Evolutionary conservation across 768 basidiomycete species (phyloP).

Genomic region (Russula earlei): DNA sequence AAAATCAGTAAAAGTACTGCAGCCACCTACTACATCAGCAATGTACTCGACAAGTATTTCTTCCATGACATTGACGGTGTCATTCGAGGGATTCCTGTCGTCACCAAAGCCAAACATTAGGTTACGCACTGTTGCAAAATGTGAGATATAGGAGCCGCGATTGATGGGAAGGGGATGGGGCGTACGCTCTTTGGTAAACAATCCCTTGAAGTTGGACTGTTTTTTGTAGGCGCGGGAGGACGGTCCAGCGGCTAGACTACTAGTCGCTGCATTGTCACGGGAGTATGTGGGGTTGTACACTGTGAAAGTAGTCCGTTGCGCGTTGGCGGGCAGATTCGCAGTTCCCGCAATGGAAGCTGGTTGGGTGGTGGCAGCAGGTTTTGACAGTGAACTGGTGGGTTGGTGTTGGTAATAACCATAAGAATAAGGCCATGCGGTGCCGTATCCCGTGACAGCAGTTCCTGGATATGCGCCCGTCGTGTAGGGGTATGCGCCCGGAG

Average conservation of each 20-base stretch:
- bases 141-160: background rate
- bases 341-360: conserved; percentile 16
- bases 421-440: conserved; percentile 52
- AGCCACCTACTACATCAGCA: conserved; percentile 67
- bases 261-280: conserved; percentile 39
- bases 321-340: conserved; percentile 16
- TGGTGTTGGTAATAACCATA: conserved; percentile 43
- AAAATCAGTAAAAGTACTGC: conserved; percentile 6
- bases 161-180: conserved; percentile 16
- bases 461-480: conserved; percentile 42
- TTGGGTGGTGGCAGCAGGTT: conserved; percentile 22
- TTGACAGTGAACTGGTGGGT: conserved; percentile 7
- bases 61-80: conserved; percentile 88
- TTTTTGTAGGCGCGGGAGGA: conserved; percentile 44
- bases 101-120: conserved; percentile 95
- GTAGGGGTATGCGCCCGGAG: conserved; percentile 44
- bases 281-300: conserved; percentile 36
- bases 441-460: conserved; percentile 60
- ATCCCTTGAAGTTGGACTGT: conserved; percentile 59
- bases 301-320: conserved; percentile 22
- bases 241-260: conserved; percentile 32
- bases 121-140: conserved; percentile 48
- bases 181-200: conserved; percentile 78
- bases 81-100: conserved; percentile 77
- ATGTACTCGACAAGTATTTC: conserved; percentile 89